Evolutionary conservation across 2,329 filamentous ascomycete genomes (phyloP).

Genomic region (Juglanconis juglandina): DNA sequence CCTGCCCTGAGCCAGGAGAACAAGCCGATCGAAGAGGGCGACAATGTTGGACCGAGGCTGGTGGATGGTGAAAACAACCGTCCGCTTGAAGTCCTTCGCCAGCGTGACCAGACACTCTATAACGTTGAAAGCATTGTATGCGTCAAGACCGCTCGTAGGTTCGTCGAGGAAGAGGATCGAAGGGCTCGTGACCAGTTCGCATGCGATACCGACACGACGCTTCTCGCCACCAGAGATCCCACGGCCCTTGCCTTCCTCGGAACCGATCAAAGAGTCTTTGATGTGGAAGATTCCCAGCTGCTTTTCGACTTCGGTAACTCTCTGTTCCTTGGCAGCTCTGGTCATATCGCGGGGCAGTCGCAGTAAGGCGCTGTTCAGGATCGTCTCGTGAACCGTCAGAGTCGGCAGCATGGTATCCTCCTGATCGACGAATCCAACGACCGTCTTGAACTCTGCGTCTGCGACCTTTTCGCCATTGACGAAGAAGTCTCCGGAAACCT

Average conservation of each 20-base stretch:
- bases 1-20: slow-evolving; percentile 83
- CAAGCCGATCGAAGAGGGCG: slow-evolving; percentile 89
- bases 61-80: slow-evolving; percentile 97
- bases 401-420: slow-evolving; percentile 97
- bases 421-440: slow-evolving; percentile 96
- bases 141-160: slow-evolving; percentile 91
- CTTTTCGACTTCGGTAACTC: slow-evolving; percentile 88
- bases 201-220: slow-evolving; percentile 91
- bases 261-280: slow-evolving; percentile 90
- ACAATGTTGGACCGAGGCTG: slow-evolving; percentile 98
- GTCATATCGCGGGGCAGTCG: slow-evolving; percentile 93
- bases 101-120: slow-evolving; percentile 92
- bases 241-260: slow-evolving; percentile 87
- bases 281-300: slow-evolving; percentile 95
- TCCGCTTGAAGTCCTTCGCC: slow-evolving; percentile 94
- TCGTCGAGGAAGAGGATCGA: slow-evolving; percentile 97
- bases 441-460: slow-evolving; percentile 81
- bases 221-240: slow-evolving; percentile 98
- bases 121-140: slow-evolving; percentile 97
- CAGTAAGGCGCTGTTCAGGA: slow-evolving; percentile 86
- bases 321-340: slow-evolving; percentile 79
- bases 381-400: slow-evolving; percentile 95
- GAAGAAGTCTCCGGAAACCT: slow-evolving; percentile 75
- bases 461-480: slow-evolving; percentile 89
- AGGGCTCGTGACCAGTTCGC: slow-evolving; percentile 93